phyloP scores from a whole-genome alignment of 768 basidiomycete genomes.

The Boletus sensibilis region DNA sequence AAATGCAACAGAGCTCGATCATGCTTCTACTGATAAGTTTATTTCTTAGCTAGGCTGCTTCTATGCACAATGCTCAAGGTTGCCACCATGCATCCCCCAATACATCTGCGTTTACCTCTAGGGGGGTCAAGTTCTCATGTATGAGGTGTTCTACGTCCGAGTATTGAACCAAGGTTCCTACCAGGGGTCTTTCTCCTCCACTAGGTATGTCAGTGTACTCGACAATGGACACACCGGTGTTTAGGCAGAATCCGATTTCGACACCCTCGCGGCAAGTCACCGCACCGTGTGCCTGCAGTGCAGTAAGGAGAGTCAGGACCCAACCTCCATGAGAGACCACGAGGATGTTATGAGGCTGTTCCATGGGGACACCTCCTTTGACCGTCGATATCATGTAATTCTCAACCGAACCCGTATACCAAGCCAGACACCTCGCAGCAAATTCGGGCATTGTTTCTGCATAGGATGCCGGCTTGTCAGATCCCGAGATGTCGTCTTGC shows the following conservation, averaged over 20 bases:
- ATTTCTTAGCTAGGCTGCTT: neutral
- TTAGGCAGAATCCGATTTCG: slow-evolving; percentile 13
- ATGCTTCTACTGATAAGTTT: too few relatives aligned
- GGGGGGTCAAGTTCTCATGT: slow-evolving; percentile 19
- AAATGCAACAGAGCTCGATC: neutral
- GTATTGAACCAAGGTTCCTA: slow-evolving; percentile 46
- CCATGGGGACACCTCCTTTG: neutral
- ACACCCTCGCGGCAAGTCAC: slow-evolving; percentile 34
- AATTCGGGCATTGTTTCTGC: neutral
- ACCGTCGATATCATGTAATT: neutral
- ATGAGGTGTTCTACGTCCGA: slow-evolving; percentile 53
- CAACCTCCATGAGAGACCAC: slow-evolving; percentile 42
- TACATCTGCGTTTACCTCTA: slow-evolving; percentile 53
- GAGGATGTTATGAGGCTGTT: neutral
- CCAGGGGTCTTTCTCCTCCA: neutral
- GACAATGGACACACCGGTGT: slow-evolving; percentile 45
- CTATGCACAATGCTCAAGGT: neutral
- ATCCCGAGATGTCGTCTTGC: neutral
- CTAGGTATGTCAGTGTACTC: slow-evolving; percentile 43
- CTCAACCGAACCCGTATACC: neutral
- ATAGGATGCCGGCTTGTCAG: neutral
- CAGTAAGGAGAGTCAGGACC: slow-evolving; percentile 45
- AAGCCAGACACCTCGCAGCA: slow-evolving; percentile 2
- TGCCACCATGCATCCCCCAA: slow-evolving; percentile 10
- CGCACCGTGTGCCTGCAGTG: slow-evolving; percentile 42